These are phyloP conservation scores for Pythium dissimile DNA, from an alignment of 352 stramenopile species.

Conservation along the genomic window DNA sequence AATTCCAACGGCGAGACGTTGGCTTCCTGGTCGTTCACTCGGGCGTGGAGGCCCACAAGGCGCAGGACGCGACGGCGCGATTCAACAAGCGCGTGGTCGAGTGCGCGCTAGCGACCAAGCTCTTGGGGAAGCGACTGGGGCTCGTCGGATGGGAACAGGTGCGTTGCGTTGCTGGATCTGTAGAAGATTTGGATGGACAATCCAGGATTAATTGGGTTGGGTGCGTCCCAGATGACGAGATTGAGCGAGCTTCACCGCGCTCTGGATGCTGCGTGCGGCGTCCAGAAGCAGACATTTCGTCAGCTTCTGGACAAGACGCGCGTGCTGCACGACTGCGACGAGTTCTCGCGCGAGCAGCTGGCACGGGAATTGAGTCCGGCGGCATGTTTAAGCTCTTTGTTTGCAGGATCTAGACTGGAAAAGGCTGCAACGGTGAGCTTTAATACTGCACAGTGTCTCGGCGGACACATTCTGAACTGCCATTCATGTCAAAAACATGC, in stretches of 20 bases:
- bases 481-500: too few species aligned
- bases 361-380: slow-evolving; percentile 21
- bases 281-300: slow-evolving; percentile 9
- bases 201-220: too few species aligned
- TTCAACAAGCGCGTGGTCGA: slow-evolving; percentile 86
- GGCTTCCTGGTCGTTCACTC: slow-evolving; percentile 79
- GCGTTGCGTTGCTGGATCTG: not conserved
- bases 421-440: slow-evolving; percentile 28
- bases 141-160: slow-evolving; percentile 43
- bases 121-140: slow-evolving; percentile 47
- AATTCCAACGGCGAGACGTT: slow-evolving; percentile 20
- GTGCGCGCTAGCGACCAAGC: slow-evolving; percentile 65
- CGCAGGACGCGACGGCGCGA: slow-evolving; percentile 45
- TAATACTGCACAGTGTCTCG: too few species aligned
- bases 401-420: slow-evolving; percentile 31
- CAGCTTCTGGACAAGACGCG: slow-evolving; percentile 30
- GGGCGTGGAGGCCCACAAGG: slow-evolving; percentile 65
- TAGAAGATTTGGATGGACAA: too few species aligned
- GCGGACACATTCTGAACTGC: too few species aligned
- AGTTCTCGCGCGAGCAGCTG: slow-evolving; percentile 31
- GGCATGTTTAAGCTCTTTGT: slow-evolving; percentile 22
- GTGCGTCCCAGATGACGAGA: slow-evolving; percentile 30
- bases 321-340: slow-evolving; percentile 18
- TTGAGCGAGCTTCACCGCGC: slow-evolving; percentile 40
- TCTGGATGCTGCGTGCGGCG: slow-evolving; percentile 3